Base-by-base conservation (phyloP, 305 asterid genomes). In the Striga hermonthica region DNA sequence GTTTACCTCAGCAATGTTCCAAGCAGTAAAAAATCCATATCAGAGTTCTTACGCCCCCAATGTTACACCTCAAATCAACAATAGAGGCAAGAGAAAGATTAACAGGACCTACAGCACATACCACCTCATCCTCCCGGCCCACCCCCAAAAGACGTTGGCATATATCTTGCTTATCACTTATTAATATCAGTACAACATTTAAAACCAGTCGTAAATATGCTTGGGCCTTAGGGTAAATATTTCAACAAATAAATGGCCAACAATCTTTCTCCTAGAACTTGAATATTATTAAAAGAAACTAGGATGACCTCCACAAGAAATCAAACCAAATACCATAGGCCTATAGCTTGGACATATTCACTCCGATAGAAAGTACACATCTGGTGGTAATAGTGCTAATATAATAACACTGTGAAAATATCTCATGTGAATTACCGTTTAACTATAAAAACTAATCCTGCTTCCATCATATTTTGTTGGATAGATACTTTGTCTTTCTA, bases 71-170 rank as follows among this genome's bases (percentile, higher is more conserved):
- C 38, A 57, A 57, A 31, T 48, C 41, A 72, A 62, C 63, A 68
- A 64, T 36, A 45, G 61, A 72, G 55, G 59, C 14, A 37, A 65
- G 50, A 65, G 60, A 58, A 67, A 66, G 71, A 74, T 60, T 61
- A 35, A 37, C 41, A 48, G 15, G 35, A 45, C 37, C 45, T 31
- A 28, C 22, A 61, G 64, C 61, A 62, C 66, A 58, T 65, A 45
- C 44, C 54, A 60, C 52, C 62, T 47, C 54, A 53, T 31, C 13
- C 62, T 50, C 48, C 56, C 6, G 9, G 36, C 34, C 44, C 57
- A 56, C 63, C 48, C 63, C 11, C 57, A 57, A 49, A 28, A 52
- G 35, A 22, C 31, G 9, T 43, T 5, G 31, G 6, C 22, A 1
- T 5, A 14, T 49, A 14, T 49, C 53, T 36, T 13, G 36, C 38